Evolutionary conservation across 306 rosid genomes (phyloP), one percentile per base, ranked within the genome.

Genomic region (Lathyrus oleraceus): DNA sequence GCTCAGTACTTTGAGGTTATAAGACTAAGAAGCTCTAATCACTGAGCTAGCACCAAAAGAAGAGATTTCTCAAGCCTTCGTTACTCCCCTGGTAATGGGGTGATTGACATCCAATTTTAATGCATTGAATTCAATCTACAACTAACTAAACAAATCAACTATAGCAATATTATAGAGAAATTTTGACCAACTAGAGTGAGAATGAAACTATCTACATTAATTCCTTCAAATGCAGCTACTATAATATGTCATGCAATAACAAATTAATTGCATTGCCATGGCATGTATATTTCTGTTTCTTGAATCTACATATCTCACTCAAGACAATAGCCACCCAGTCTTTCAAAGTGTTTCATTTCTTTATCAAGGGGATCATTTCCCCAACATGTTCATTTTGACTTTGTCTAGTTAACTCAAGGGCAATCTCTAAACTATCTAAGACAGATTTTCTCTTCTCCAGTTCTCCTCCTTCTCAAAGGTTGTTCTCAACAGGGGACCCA

Each of bases 401-500:
- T 71, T 70, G 68, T 63, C 83, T 59, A 19, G 65, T 61, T 51
- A 69, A 56, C 64, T 73, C 80, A 12, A 66, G 71, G 48, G 82
- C 42, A 81, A 75, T 69, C 69, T 77, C 70, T 43, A 57, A 19
- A 49, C 78, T 75, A 30, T 74, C 78, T 25, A 69, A 8, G 25
- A 76, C 11, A 72, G 32, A 79, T 66, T 78, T 73, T 60, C 69
- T 67, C 71, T 72, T 76, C 70, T 85, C 88, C 58, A 64, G 62
- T 74, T 73, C 68, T 83, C 89, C 69, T 78, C 79, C 78, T 67
- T 73, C 76, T 77, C 72, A 13, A 69, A 9, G 43, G 88, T 80
- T 72, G 78, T 90, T 78, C 71, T 86, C 67, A 88, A 76, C 87
- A 84, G 81, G 30, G 93, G 89, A 70, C 96, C 98, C 75, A 93